Percentiles rank a stretch among this genome's conserved stretches.
These are phyloP conservation scores for Gentiana macrophylla DNA, from an alignment of 257 asterid genomes.

Conservation along the genomic window DNA sequence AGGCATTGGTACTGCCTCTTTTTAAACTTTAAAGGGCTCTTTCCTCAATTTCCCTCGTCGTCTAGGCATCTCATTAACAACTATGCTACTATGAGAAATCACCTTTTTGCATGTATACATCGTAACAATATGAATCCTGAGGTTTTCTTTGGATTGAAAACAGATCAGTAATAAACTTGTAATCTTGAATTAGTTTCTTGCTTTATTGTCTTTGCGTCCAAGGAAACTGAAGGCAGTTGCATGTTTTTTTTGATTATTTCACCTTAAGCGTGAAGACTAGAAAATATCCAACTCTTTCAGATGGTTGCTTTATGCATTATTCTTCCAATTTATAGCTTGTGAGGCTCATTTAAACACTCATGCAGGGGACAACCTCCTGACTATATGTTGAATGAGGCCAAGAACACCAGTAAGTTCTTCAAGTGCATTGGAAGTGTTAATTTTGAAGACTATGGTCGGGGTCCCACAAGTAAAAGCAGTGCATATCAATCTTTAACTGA, in stretches of 20 bases:
- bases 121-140: no score
- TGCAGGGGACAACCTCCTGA: slow-evolving; percentile 96
- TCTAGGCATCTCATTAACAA: no score
- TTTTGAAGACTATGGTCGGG: slow-evolving; percentile 52
- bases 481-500: slow-evolving; percentile 70
- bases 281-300: neutral
- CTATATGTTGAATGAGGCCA: slow-evolving; percentile 68
- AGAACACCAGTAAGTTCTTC: slow-evolving; percentile 86
- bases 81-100: no score
- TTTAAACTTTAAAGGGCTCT: no score
- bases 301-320: slow-evolving; percentile 12
- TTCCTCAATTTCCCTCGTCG: no score
- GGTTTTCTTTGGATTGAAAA: no score
- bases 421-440: slow-evolving; percentile 67
- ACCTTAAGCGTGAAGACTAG: neutral
- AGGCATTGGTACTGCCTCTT: no score
- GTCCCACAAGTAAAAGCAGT: slow-evolving; percentile 41
- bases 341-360: slow-evolving; percentile 15
- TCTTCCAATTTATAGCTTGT: slow-evolving; percentile 22
- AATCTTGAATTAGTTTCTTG: neutral
- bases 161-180: neutral
- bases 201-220: neutral
- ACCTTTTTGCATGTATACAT: no score
- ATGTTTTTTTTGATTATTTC: slow-evolving; percentile 2
- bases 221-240: neutral